phyloP scores from a whole-genome alignment of 2,329 filamentous ascomycete genomes.

The Truncatella angustata region DNA sequence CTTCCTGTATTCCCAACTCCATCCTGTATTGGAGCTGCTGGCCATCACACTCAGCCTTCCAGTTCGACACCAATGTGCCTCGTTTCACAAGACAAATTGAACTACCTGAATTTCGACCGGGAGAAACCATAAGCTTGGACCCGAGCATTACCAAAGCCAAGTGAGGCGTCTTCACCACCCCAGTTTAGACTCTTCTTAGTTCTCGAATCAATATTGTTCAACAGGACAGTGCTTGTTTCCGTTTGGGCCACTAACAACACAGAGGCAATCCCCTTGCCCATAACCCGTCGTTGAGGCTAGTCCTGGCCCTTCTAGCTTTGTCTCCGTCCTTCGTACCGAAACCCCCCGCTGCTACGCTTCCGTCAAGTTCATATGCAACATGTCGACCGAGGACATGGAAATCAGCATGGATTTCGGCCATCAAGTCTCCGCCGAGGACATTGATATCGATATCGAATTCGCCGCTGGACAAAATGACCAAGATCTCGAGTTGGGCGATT shows the following conservation, averaged over 20 bases:
- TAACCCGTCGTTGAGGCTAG: too few relatives aligned
- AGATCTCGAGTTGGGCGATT: slow-evolving; percentile 31
- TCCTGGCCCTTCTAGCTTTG: not conserved
- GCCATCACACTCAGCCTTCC: too few relatives aligned
- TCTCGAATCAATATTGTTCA: too few relatives aligned
- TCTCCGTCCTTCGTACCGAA: not conserved
- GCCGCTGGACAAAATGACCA: slow-evolving; percentile 27
- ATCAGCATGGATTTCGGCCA: slow-evolving; percentile 30
- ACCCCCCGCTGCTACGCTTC: not conserved
- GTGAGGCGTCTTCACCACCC: not conserved
- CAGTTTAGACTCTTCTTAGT: too few relatives aligned
- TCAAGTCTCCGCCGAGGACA: slow-evolving; percentile 26
- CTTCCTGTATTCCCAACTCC: too few relatives aligned
- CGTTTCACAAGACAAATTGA: not conserved
- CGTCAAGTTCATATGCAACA: slow-evolving; percentile 12
- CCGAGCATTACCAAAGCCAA: not conserved
- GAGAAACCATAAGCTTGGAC: not conserved
- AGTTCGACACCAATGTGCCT: slow-evolving; percentile 1
- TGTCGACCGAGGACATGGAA: slow-evolving; percentile 33
- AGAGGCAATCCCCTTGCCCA: too few relatives aligned
- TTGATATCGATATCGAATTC: slow-evolving; percentile 33
- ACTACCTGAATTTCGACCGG: not conserved
- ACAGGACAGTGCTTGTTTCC: too few relatives aligned
- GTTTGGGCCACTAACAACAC: too few relatives aligned
- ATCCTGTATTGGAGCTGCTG: too few relatives aligned